A percentile compares a stretch with the other conserved stretches of the same genome.
Evolutionary conservation across 1,284 basidiomycete genomes (phyloP).

Genomic region (Sparassis latifolia): DNA sequence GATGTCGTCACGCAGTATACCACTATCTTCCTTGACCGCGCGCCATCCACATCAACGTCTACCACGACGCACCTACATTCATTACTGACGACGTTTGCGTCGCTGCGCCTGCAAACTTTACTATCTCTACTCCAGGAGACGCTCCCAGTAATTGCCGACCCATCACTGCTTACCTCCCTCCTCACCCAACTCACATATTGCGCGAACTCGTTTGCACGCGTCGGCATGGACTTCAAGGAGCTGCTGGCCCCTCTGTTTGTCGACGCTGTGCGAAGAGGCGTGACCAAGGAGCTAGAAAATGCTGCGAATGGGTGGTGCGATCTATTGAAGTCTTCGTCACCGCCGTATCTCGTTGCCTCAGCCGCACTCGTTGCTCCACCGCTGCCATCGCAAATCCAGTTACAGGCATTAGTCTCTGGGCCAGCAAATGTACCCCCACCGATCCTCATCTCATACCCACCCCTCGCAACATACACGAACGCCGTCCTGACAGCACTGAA

Average conservation of each 20-base stretch:
- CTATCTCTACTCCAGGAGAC: constrained; percentile 48
- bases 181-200: constrained; percentile 92
- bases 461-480: constrained; percentile 74
- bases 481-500: constrained; percentile 73
- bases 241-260: constrained; percentile 61
- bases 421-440: constrained; percentile 57
- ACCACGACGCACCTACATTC: constrained; percentile 31
- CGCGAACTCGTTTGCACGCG: constrained; percentile 83
- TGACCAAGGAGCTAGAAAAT: constrained; percentile 36
- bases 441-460: constrained; percentile 68
- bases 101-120: constrained; percentile 47
- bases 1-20: constrained; percentile 88
- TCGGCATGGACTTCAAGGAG: constrained; percentile 80
- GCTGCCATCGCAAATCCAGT: constrained; percentile 16
- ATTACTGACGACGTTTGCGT: constrained; percentile 49
- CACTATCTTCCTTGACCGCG: constrained; percentile 80
- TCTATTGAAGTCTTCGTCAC: constrained; percentile 7
- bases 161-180: constrained; percentile 72
- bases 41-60: constrained; percentile 12
- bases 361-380: constrained; percentile 19
- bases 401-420: constrained; percentile 15
- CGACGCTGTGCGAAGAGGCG: constrained; percentile 43
- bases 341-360: constrained; percentile 16
- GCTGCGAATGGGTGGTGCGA: constrained; percentile 20
- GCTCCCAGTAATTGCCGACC: constrained; percentile 48